Evolutionary conservation across 2,329 filamentous ascomycete species (phyloP), one percentile per base, ranked within the genome.

Genomic region (Rosellinia necatrix): DNA sequence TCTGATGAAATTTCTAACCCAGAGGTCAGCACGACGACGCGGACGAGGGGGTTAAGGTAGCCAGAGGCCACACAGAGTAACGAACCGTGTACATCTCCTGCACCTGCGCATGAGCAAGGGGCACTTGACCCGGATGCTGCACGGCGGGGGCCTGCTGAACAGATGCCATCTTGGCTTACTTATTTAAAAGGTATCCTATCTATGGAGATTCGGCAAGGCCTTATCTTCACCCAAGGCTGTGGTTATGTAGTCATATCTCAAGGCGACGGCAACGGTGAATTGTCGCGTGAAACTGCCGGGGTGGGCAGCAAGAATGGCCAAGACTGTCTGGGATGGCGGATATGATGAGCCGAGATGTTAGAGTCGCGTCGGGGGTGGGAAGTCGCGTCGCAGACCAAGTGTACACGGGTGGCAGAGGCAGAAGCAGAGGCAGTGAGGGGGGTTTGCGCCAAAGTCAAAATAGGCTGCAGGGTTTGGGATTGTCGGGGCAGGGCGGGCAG

Each of bases 1-100:
- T 92, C 72, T 90, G 85, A 70, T 90, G 88, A 64, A 90, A 94
- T 82, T 91, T 92, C 92, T 97, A 68, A 67, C 46, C 9, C 19
- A 34, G n/a, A 43, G 10, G 43, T 60, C 43, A 35, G 44, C 27
- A 63, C 35, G 35, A 27, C 34, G 21, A 37, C n/a, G 12, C 6
- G 44, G 6, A 48, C 27, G 21, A 19, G 25, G n/a, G 21, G 37
- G 10, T 6, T 13, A 24, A 24, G 34, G 24, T 13, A 19, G 19
- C 40, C n/a, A 29, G 13, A 35, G 32, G 35, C 32, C 17, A 17
- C 46, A 47, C 38, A 30, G 38, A 22, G 15, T 4, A 35, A 62
- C 62, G 55, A 56, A 90, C 88, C 72, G 79, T 75, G 62, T 81
- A 89, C 64, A 90, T 81, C 68, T 91, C 89, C 74, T 92, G 89